Percentiles rank a stretch among this genome's conserved stretches.
phyloP scores from a whole-genome alignment of 768 basidiomycete genomes.

The Naematelia encephala region DNA sequence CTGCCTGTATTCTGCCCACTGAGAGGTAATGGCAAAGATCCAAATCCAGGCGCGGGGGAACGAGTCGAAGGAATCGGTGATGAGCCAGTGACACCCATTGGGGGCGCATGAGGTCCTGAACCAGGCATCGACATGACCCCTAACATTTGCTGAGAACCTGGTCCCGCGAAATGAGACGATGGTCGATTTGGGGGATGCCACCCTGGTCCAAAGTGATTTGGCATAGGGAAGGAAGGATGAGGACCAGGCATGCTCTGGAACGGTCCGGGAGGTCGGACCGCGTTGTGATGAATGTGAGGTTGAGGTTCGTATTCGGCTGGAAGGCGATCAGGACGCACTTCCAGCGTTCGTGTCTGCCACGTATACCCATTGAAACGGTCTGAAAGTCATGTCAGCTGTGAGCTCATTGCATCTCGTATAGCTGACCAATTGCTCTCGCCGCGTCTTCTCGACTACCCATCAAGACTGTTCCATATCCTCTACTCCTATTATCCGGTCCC shows the following conservation, averaged over 20 bases:
- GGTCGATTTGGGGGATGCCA: conserved; percentile 15
- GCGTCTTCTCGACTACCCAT: conserved; percentile 94
- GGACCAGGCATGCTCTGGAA: conserved; percentile 23
- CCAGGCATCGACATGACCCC: conserved; percentile 12
- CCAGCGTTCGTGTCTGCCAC: conserved; percentile 91
- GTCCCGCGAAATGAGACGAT: conserved; percentile 13
- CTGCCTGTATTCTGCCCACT: conserved; percentile 27
- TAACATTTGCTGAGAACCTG: conserved; percentile 13
- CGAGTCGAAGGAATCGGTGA: conserved; percentile 21
- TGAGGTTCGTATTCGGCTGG: conserved; percentile 61
- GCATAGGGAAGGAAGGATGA: conserved; percentile 17
- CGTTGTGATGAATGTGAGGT: conserved; percentile 19
- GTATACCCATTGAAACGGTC: conserved; percentile 94
- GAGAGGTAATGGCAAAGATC: conserved; percentile 17
- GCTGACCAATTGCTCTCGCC: conserved; percentile 69
- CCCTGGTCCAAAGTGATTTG: conserved; percentile 19
- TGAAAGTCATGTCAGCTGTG: conserved; percentile 6
- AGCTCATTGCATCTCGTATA: not conserved
- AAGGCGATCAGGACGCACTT: conserved; percentile 84
- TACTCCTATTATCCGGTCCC: conserved; percentile 82
- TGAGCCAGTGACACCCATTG: conserved; percentile 14
- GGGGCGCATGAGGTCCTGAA: conserved; percentile 9
- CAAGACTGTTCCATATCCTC: conserved; percentile 90
- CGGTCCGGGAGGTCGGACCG: conserved; percentile 7
- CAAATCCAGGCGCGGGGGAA: conserved; percentile 8